Evolutionary conservation across 2,329 filamentous ascomycete genomes (phyloP).

Genomic region (Camillea tinctor): DNA sequence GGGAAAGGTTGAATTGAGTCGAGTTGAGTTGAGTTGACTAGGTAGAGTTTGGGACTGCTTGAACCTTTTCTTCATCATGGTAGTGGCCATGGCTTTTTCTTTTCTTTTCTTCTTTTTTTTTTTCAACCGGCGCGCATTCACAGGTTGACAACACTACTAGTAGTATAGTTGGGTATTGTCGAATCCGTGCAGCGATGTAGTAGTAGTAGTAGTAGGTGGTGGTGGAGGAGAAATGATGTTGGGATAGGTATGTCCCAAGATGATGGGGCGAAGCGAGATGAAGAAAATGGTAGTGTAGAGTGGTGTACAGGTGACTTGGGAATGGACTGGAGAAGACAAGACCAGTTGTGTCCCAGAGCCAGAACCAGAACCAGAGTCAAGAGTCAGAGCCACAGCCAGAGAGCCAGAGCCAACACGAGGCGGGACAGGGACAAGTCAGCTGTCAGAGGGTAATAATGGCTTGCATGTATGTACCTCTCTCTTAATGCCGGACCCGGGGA

Average conservation of each 20-base stretch:
- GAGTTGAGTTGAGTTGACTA: slow-evolving; percentile 1
- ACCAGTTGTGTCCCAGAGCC: not conserved
- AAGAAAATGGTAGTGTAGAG: not conserved
- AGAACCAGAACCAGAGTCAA: not conserved
- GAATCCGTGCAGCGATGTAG: not conserved
- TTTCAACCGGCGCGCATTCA: slow-evolving; percentile 5
- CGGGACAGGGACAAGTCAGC: slow-evolving; percentile 10
- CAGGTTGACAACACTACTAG: not conserved
- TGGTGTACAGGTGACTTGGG: not conserved
- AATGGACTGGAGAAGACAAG: not conserved
- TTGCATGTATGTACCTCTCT: not conserved
- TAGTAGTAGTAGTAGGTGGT: too few relatives aligned
- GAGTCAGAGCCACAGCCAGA: not conserved
- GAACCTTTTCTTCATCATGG: slow-evolving; percentile 27
- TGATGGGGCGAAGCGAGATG: not conserved
- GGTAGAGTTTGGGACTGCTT: too few relatives aligned
- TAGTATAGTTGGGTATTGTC: not conserved
- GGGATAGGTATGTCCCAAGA: not conserved
- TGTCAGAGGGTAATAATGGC: slow-evolving; percentile 9
- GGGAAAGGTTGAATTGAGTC: not conserved
- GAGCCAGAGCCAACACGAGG: not conserved
- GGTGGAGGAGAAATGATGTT: not conserved
- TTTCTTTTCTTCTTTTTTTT: too few relatives aligned
- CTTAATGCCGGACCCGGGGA: not conserved
- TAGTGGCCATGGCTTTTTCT: slow-evolving; percentile 21